Percentiles rank a stretch among this genome's conserved stretches.
Conservation (phyloP, 2,329 filamentous ascomycete genomes). For the Podosphaera xanthii region DNA sequence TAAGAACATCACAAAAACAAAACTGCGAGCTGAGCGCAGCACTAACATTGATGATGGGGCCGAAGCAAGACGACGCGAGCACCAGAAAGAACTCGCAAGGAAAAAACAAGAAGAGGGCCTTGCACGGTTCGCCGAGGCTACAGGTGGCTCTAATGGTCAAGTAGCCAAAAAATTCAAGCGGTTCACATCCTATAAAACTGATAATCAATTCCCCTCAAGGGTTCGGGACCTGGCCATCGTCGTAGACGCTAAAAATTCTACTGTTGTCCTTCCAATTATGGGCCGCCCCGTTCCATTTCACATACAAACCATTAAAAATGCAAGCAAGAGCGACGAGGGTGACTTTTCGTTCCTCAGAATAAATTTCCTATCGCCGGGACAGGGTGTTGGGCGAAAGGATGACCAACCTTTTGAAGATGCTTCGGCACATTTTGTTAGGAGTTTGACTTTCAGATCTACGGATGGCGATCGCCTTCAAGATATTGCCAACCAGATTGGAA, state of each 20-base stretch:
- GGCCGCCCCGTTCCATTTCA: constrained; percentile 93
- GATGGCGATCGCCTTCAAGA: constrained; percentile 75
- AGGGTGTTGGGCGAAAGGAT: constrained; percentile 91
- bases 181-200: constrained; percentile 96
- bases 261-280: constrained; percentile 88
- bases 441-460: constrained; percentile 80
- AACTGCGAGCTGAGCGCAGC: constrained; percentile 74
- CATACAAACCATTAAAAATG: constrained; percentile 96
- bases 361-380: constrained; percentile 91
- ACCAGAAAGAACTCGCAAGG: constrained; percentile 69
- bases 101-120: constrained; percentile 85
- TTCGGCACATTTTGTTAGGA: constrained; percentile 83
- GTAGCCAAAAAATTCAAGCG: constrained; percentile 97
- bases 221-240: constrained; percentile 74
- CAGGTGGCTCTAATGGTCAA: constrained; percentile 65
- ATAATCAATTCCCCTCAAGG: constrained; percentile 70
- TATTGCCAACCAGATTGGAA: constrained; percentile 79
- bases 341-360: constrained; percentile 87
- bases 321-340: constrained; percentile 88
- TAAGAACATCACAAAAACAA: constrained; percentile 86
- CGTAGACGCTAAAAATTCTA: constrained; percentile 74
- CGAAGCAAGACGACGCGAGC: constrained; percentile 65
- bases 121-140: constrained; percentile 65
- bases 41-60: constrained; percentile 75
- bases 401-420: constrained; percentile 96